Base-by-base conservation (phyloP, 441 rosid species). In the Theobroma grandiflorum region DNA sequence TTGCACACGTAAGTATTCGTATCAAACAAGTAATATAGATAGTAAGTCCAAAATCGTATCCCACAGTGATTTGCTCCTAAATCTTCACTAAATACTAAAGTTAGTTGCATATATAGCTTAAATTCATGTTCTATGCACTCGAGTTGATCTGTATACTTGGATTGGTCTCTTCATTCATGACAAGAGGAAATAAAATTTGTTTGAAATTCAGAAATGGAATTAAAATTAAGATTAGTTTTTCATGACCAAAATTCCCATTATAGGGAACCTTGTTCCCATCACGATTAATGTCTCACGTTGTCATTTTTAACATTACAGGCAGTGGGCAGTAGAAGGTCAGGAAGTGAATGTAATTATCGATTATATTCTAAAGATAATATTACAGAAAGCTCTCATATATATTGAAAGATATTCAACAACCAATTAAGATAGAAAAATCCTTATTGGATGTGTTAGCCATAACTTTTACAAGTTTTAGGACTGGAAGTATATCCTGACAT, bases 401-500 rank as follows among this genome's bases (percentile, higher is more conserved):
- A 37, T 37, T n/a, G 3, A 74, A 76, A 47, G 35, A 7, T 73
- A 31, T 50, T 67, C 50, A 33, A n/a, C n/a, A n/a, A 52, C 4
- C 37, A n/a, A 50, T 8, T 57, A 62, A 62, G 33, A 38, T n/a
- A n/a, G n/a, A n/a, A 47, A 49, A 8, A 43, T 16, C 3, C 2
- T n/a, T 52, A 10, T 62, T 75, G 16, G 45, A 37, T 26, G 12
- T n/a, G 6, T 50, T 8, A 58, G 20, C 42, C 22, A 52, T 12
- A 20, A 49, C 22, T 59, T 75, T 61, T 73, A 14, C 76, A 93
- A 98, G 80, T 95, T 74, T 79, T 95, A 76, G 99, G 99, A 75
- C 87, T 95, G 62, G 98, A 95, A 67, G 77, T 80, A 6, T 94
- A 98, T 61, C 96, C 95, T 0, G 99, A 95, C 79, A 92, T 90